A percentile compares a stretch with the other conserved stretches of the same genome.
These are phyloP conservation scores for Phialemonium atrogriseum DNA, from an alignment of 2,329 filamentous ascomycete species.

Conservation along the genomic window DNA sequence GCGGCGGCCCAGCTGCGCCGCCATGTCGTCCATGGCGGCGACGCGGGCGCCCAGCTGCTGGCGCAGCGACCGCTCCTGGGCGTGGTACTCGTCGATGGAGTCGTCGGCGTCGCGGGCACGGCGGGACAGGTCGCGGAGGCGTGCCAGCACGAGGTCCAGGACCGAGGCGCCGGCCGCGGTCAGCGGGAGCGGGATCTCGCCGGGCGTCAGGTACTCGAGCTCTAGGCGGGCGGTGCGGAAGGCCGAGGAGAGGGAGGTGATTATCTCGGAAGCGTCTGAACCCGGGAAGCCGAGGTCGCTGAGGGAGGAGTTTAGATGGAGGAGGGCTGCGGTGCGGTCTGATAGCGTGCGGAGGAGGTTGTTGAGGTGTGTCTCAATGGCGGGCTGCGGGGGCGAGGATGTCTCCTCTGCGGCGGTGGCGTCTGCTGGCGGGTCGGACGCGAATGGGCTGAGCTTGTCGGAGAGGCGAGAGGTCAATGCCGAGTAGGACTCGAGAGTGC, in stretches of 20 bases:
- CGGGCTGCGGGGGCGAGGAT: slow-evolving; percentile 13
- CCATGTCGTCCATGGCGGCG: slow-evolving; percentile 36
- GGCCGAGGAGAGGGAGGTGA: slow-evolving; percentile 36
- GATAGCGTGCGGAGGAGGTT: slow-evolving; percentile 35
- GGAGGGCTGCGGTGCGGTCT: slow-evolving; percentile 39
- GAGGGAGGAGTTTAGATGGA: slow-evolving; percentile 36
- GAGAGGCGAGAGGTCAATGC: slow-evolving; percentile 28
- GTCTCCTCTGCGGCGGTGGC: slow-evolving; percentile 6
- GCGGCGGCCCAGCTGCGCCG: slow-evolving; percentile 17
- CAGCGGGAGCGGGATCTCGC: slow-evolving; percentile 46
- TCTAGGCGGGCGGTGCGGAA: slow-evolving; percentile 52
- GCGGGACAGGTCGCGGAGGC: slow-evolving; percentile 40
- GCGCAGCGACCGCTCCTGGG: slow-evolving; percentile 44
- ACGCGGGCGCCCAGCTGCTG: slow-evolving; percentile 48
- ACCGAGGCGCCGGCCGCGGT: slow-evolving; percentile 45
- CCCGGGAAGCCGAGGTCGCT: slow-evolving; percentile 42
- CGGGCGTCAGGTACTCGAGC: slow-evolving; percentile 53
- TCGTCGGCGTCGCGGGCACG: slow-evolving; percentile 39
- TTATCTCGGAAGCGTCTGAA: slow-evolving; percentile 36
- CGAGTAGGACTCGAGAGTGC: slow-evolving; percentile 38
- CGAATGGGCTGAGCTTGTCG: slow-evolving; percentile 24
- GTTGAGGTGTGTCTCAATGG: slow-evolving; percentile 34
- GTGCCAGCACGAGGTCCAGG: slow-evolving; percentile 43
- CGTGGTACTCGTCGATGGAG: slow-evolving; percentile 52
- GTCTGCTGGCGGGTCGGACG: slow-evolving; percentile 13